A percentile compares a stretch with the other conserved stretches of the same genome.
These are phyloP conservation scores for Cyclospora cayetanensis DNA, from an alignment of 169 alveolate genomes.

Conservation along the genomic window DNA sequence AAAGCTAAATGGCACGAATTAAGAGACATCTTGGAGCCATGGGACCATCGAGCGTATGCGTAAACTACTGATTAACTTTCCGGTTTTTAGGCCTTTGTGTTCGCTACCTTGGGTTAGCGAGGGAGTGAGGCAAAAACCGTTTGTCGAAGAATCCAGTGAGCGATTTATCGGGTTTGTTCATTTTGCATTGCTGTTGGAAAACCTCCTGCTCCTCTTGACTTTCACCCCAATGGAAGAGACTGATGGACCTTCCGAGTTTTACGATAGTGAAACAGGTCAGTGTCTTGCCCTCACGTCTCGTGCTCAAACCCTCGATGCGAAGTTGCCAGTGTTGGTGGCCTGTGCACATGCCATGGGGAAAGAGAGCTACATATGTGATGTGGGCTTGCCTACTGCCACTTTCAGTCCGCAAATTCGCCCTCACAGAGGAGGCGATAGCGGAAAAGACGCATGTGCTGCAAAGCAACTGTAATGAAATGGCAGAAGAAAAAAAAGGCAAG, in stretches of 20 bases:
- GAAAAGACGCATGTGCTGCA: neutral
- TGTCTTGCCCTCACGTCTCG: neutral
- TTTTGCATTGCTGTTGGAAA: neutral
- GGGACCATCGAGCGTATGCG: too few relatives aligned
- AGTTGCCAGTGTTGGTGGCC: neutral
- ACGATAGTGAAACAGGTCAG: conserved; percentile 58
- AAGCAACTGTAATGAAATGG: neutral
- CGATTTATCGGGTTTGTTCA: neutral
- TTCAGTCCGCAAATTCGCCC: conserved; percentile 31
- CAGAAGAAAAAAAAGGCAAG: neutral
- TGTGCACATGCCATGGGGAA: neutral
- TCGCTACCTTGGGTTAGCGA: too few relatives aligned
- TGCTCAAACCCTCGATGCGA: neutral
- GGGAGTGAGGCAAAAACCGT: too few relatives aligned
- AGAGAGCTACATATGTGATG: neutral
- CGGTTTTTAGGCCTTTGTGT: too few relatives aligned
- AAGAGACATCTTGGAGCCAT: too few relatives aligned
- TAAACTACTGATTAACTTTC: too few relatives aligned
- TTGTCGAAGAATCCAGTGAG: too few relatives aligned
- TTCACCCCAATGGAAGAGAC: conserved; percentile 47
- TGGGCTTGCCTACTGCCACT: neutral
- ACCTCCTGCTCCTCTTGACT: neutral
- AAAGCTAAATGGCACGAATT: too few relatives aligned
- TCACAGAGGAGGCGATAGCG: neutral
- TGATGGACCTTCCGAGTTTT: conserved; percentile 65